Evolutionary conservation across 805 yeast genomes (phyloP).

Genomic region (Hanseniaspora valbyensis): DNA sequence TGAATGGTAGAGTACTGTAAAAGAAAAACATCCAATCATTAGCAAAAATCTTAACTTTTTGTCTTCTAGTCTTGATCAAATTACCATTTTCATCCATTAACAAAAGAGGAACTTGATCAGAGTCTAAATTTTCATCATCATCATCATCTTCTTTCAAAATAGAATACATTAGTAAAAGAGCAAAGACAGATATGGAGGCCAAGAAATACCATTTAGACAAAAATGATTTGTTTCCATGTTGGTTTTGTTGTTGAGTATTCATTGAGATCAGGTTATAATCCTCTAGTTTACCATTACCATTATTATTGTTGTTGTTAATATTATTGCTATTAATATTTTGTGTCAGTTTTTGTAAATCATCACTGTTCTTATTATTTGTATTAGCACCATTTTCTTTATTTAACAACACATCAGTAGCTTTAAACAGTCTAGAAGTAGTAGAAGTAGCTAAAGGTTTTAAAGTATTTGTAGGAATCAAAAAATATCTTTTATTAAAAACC

Average conservation of each 20-base stretch:
- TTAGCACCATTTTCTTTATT: background rate
- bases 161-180: conserved; percentile 11
- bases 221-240: background rate
- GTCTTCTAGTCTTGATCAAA: conserved; percentile 21
- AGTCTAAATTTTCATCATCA: background rate
- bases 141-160: conserved; percentile 9
- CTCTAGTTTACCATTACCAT: background rate
- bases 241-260: background rate
- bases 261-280: background rate
- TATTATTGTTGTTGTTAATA: background rate
- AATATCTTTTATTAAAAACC: background rate
- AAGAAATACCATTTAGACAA: conserved; percentile 14
- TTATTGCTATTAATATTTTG: background rate
- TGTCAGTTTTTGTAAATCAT: background rate
- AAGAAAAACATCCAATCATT: conserved; percentile 79
- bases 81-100: conserved; percentile 8
- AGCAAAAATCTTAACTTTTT: conserved; percentile 28
- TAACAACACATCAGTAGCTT: conserved; percentile 11
- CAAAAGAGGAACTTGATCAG: conserved; percentile 5
- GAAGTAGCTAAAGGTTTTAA: background rate
- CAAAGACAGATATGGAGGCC: conserved; percentile 14
- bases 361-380: background rate
- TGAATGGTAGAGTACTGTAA: conserved; percentile 80
- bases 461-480: background rate
- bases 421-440: background rate